A percentile compares a stretch with the other conserved stretches of the same genome.
These are phyloP conservation scores for Diplodia mutila DNA, from an alignment of 2,329 filamentous ascomycete genomes.

Conservation along the genomic window DNA sequence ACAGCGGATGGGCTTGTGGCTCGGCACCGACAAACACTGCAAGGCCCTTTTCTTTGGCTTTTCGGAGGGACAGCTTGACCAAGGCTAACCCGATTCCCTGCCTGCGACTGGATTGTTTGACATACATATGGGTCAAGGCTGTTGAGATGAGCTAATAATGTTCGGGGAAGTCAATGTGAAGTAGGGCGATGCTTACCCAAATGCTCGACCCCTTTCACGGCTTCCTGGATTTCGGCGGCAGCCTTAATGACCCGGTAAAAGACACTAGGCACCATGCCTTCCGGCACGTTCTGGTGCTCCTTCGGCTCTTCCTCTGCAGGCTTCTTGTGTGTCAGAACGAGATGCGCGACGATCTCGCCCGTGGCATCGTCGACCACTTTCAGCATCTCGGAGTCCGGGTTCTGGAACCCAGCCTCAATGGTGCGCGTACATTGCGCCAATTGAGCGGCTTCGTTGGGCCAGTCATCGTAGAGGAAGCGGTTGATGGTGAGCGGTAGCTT, in stretches of 20 bases:
- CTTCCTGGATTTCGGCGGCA: neutral
- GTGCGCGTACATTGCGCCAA: slow-evolving; percentile 1
- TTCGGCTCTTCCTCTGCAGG: neutral
- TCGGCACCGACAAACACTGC: slow-evolving; percentile 5
- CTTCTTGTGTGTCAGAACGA: neutral
- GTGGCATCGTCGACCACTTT: neutral
- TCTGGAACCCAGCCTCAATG: neutral
- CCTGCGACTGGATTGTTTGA: neutral
- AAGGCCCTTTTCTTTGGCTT: neutral
- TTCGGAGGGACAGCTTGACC: slow-evolving; percentile 4
- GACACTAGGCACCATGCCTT: neutral
- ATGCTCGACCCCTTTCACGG: neutral
- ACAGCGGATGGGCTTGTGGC: neutral
- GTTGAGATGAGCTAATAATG: neutral
- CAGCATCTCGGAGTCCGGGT: neutral
- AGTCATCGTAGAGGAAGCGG: slow-evolving; percentile 25
- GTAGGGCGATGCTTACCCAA: neutral
- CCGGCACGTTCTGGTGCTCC: neutral
- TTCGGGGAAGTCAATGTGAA: neutral
- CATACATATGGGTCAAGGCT: slow-evolving; percentile 25
- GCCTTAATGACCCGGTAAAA: neutral
- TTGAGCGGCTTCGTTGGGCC: slow-evolving; percentile 26
- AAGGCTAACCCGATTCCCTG: slow-evolving; percentile 10
- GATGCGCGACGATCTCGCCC: neutral
- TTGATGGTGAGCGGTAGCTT: slow-evolving; percentile 26